phyloP scores from a whole-genome alignment of 73 alveolate genomes.

The Tetrahymena elliotti region DNA sequence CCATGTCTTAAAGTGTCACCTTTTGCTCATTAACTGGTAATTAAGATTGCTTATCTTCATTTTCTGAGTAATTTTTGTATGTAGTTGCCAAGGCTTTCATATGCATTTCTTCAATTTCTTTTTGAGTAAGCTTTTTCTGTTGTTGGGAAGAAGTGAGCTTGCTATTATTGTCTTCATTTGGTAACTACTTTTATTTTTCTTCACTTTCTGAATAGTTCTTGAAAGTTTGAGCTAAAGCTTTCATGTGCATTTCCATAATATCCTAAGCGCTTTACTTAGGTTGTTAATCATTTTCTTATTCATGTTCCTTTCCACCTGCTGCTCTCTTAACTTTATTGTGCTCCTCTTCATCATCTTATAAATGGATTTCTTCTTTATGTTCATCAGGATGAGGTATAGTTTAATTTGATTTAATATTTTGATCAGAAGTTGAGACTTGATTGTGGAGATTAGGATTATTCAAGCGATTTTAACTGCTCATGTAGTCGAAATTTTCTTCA shows the following conservation, averaged over 20 bases:
- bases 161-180: neutral
- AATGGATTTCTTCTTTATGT: neutral
- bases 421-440: neutral
- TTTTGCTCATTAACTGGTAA: neutral
- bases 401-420: neutral
- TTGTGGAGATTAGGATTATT: neutral
- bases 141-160: neutral
- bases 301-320: neutral
- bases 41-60: neutral
- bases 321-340: neutral
- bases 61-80: neutral
- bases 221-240: neutral
- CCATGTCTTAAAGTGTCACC: neutral
- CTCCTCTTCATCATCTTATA: neutral
- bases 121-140: neutral
- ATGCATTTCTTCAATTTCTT: neutral
- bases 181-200: neutral
- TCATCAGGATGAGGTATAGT: neutral
- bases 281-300: neutral
- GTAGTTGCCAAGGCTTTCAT: neutral
- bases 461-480: neutral
- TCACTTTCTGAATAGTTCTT: neutral
- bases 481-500: neutral
- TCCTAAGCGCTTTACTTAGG: neutral
- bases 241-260: neutral